phyloP scores from a whole-genome alignment of 768 basidiomycete genomes.

The Sarcomyxa edulis region DNA sequence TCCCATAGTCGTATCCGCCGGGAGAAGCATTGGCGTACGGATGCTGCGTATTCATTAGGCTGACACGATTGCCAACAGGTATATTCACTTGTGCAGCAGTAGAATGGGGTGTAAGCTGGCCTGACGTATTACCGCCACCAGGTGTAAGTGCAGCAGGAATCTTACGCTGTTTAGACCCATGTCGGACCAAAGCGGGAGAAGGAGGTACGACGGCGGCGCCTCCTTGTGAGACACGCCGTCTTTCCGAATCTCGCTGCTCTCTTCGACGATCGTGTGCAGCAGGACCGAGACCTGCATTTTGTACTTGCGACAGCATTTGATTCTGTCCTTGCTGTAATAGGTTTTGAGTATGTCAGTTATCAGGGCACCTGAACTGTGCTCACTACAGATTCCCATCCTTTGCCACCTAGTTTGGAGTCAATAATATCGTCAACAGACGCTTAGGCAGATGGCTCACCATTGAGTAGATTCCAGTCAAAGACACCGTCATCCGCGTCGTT shows the following conservation, averaged over 20 bases:
- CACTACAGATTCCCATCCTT: conserved; percentile 87
- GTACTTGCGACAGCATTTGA: conserved; percentile 62
- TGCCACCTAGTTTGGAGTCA: too few relatives aligned
- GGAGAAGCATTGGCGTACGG: conserved; percentile 63
- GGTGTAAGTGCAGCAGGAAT: conserved; percentile 56
- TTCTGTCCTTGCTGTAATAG: conserved; percentile 44
- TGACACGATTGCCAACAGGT: conserved; percentile 48
- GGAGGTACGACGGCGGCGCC: conserved; percentile 58
- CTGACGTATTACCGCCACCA: conserved; percentile 39
- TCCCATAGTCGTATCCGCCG: conserved; percentile 56
- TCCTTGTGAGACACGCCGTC: conserved; percentile 57
- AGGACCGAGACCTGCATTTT: conserved; percentile 43
- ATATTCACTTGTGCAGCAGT: conserved; percentile 72
- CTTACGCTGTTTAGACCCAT: conserved; percentile 69
- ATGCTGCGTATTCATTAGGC: conserved; percentile 39
- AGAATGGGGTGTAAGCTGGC: conserved; percentile 66
- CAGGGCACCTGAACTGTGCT: conserved; percentile 45
- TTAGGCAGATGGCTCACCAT: conserved; percentile 45
- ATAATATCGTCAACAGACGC: too few relatives aligned
- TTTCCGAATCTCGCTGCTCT: conserved; percentile 57
- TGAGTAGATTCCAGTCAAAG: conserved; percentile 95
- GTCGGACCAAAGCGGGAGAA: conserved; percentile 74
- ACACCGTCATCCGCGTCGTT: conserved; percentile 89
- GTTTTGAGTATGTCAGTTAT: conserved; percentile 4
- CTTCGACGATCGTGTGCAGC: conserved; percentile 51